These are phyloP conservation scores for Wickerhamiella shivajii DNA, from an alignment of 805 yeast genomes.

Conservation along the genomic window DNA sequence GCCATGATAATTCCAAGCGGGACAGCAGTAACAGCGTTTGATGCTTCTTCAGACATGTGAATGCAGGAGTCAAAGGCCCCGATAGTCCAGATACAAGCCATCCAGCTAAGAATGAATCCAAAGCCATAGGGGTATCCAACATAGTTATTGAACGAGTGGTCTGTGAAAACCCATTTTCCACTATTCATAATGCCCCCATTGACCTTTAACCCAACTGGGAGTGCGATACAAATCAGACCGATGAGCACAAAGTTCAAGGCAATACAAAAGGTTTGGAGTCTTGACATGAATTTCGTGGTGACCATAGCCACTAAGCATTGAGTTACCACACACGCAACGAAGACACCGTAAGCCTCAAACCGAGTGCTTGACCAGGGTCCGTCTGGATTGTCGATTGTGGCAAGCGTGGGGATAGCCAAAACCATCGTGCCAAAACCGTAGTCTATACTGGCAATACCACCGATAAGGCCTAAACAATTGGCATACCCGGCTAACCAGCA, in stretches of 20 bases:
- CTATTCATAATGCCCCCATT: constrained; percentile 28
- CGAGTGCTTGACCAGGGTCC: constrained; percentile 41
- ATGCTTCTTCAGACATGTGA: constrained; percentile 60
- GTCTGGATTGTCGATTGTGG: constrained; percentile 24
- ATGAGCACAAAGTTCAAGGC: constrained; percentile 38
- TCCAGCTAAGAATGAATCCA: constrained; percentile 38
- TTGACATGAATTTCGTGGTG: constrained; percentile 42
- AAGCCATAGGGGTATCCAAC: constrained; percentile 44
- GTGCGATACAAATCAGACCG: constrained; percentile 42
- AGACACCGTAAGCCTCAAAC: constrained; percentile 48
- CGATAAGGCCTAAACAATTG: constrained; percentile 50
- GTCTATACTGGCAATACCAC: constrained; percentile 53
- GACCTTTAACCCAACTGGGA: constrained; percentile 38
- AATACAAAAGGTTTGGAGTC: constrained; percentile 46
- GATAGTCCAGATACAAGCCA: constrained; percentile 64
- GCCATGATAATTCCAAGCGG: constrained; percentile 53
- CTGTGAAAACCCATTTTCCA: constrained; percentile 42
- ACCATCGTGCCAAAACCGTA: constrained; percentile 58
- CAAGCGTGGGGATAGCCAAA: constrained; percentile 25
- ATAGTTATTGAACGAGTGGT: constrained; percentile 34
- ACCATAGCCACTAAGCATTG: constrained; percentile 40
- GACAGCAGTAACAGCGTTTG: constrained; percentile 44
- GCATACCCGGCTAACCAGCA: constrained; percentile 53
- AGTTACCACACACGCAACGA: constrained; percentile 41
- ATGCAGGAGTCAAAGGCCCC: constrained; percentile 61